Evolutionary conservation across 2,329 filamentous ascomycete species (phyloP), one percentile per base, ranked within the genome.

Genomic region (Blumeria hordei): DNA sequence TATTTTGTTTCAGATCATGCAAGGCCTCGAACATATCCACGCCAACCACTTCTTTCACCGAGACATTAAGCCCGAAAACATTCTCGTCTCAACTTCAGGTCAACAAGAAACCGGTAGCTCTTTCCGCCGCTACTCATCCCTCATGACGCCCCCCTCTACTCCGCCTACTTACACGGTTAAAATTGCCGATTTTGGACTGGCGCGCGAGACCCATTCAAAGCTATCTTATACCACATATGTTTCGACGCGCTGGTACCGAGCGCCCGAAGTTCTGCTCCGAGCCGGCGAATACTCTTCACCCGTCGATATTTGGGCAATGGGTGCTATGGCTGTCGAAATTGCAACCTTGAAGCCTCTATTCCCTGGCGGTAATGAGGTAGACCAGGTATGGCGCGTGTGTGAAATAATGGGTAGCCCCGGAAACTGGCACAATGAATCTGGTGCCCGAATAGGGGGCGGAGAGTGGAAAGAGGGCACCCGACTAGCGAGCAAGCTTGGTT

Each of bases 331-430:
- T 6, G 92, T 98, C 10, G 92, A 98, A 67, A 85, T 98, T 59
- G 92, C 92, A 32, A 98, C 92, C 0, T 68, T 98, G 57, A 98
- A 96, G 72, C 92, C 92, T 16, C 72, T 98, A 10, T 98, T 98
- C 73, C 92, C 92, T 10, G 92, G 92, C 62, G 87, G 88, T 64
- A 98, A 98, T 66, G 92, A 98, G 71, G 92, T 98, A 1, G 92
- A 98, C 63, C 92, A 98, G 68, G 92, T 98, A 1, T 98, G 92
- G 92, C 82, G 92, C 61, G 86, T 98, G 0, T 98, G 92, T 66
- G 92, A 98, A 67, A 94, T 98, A 57, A 98, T 98, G 92, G 92
- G 92, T 53, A 96, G 90, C 70, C 92, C 92, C 2, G 92, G 92
- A 47, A 90, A 90, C 70, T 98, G 92, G 92, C 92, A 94, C 67